These are phyloP conservation scores for Eragrostis tef DNA, from an alignment of 202 grass and related monocot species.

Conservation along the genomic window DNA sequence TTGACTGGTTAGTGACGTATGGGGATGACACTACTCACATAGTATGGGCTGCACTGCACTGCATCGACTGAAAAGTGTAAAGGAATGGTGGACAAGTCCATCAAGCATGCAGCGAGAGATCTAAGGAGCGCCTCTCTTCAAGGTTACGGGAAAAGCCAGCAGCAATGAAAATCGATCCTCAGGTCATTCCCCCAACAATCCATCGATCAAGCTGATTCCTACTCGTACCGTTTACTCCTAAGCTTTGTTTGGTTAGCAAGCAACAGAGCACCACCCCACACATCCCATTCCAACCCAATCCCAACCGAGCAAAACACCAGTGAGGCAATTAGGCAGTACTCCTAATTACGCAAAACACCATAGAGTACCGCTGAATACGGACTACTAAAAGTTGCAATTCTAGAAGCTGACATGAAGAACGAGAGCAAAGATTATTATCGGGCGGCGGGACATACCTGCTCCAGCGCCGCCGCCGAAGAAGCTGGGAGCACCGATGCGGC, in stretches of 20 bases:
- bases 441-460: constrained; percentile 16
- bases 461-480: neutral
- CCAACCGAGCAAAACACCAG: neutral
- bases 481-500: neutral
- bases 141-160: neutral
- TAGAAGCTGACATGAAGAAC: neutral
- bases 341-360: too few species aligned
- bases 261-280: neutral
- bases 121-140: neutral
- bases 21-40: neutral
- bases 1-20: neutral
- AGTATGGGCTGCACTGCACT: neutral
- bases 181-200: neutral
- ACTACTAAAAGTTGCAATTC: neutral
- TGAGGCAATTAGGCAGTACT: neutral
- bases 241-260: neutral
- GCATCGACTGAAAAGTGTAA: neutral
- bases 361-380: neutral
- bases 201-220: neutral
- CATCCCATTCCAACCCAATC: neutral
- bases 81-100: constrained; percentile 11
- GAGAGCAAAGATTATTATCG: neutral
- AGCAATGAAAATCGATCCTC: neutral
- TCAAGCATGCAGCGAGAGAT: neutral
- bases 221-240: neutral